These are phyloP conservation scores for Speleostelium caveatum DNA, from an alignment of 78 protist genomes.

Conservation along the genomic window DNA sequence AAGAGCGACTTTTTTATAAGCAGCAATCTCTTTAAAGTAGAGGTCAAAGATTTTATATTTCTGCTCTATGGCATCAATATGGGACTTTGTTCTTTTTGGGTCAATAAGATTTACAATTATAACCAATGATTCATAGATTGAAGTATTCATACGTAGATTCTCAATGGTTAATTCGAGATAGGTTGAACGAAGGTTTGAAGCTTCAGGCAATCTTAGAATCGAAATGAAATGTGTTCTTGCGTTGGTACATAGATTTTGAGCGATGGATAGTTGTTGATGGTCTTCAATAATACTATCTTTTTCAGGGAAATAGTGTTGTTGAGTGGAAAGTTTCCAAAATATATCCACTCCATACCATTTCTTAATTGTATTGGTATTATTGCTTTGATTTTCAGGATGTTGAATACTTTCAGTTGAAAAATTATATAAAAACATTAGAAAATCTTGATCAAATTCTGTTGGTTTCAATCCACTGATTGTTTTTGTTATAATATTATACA, in stretches of 20 bases:
- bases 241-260: constrained; percentile 1
- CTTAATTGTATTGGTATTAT: not conserved
- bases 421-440: constrained; percentile 32
- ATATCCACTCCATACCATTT: constrained; percentile 51
- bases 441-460: constrained; percentile 47
- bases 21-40: constrained; percentile 41
- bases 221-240: constrained; percentile 17
- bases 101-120: constrained; percentile 47
- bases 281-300: not conserved
- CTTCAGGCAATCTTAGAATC: constrained; percentile 10
- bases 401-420: constrained; percentile 24
- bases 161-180: constrained; percentile 48
- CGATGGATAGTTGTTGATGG: not conserved
- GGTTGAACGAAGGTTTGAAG: not conserved
- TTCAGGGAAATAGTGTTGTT: not conserved
- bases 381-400: constrained; percentile 31
- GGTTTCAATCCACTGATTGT: constrained; percentile 6
- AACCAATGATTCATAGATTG: constrained; percentile 24
- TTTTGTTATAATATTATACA: constrained; percentile 26
- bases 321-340: constrained; percentile 27
- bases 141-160: constrained; percentile 2
- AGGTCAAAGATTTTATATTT: constrained; percentile 55
- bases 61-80: constrained; percentile 27
- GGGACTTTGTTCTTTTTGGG: constrained; percentile 19
- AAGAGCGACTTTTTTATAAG: constrained; percentile 2